A percentile compares a stretch with the other conserved stretches of the same genome.
Conservation (phyloP, 2,329 filamentous ascomycete species). For the Hypomyces perniciosus region DNA sequence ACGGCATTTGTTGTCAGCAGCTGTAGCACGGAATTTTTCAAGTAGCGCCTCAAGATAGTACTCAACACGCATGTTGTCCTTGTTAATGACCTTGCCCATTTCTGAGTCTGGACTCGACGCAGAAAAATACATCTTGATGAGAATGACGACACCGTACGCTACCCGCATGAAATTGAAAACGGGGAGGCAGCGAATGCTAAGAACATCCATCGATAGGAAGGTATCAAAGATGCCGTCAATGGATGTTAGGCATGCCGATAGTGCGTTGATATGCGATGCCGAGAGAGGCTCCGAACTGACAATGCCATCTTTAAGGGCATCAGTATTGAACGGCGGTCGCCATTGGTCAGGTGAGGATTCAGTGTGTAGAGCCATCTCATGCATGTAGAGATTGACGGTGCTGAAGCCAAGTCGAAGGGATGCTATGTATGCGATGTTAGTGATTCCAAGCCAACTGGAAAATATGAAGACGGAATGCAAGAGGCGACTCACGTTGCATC, state of each 20-base stretch:
- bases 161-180: conserved; percentile 67
- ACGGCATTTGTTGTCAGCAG: conserved; percentile 57
- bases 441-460: not conserved
- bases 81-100: conserved; percentile 63
- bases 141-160: conserved; percentile 63
- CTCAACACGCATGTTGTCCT: conserved; percentile 58
- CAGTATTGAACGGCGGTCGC: conserved; percentile 40
- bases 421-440: conserved; percentile 35
- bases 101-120: conserved; percentile 58
- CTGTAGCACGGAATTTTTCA: conserved; percentile 58
- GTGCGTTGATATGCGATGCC: conserved; percentile 56
- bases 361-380: conserved; percentile 66
- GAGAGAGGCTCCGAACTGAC: conserved; percentile 34
- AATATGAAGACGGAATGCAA: not conserved
- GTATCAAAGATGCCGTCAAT: conserved; percentile 61
- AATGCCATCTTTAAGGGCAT: conserved; percentile 38
- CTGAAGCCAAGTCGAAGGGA: conserved; percentile 58
- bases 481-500: conserved; percentile 49
- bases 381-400: conserved; percentile 64
- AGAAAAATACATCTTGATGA: conserved; percentile 69
- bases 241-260: conserved; percentile 60
- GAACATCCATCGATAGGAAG: conserved; percentile 56
- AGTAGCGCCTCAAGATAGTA: conserved; percentile 66
- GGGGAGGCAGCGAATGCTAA: conserved; percentile 57
- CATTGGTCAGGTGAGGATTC: conserved; percentile 54